Evolutionary conservation across 2,329 filamentous ascomycete species (phyloP), one percentile per base, ranked within the genome.

Genomic region (Zymoseptoria brevis): DNA sequence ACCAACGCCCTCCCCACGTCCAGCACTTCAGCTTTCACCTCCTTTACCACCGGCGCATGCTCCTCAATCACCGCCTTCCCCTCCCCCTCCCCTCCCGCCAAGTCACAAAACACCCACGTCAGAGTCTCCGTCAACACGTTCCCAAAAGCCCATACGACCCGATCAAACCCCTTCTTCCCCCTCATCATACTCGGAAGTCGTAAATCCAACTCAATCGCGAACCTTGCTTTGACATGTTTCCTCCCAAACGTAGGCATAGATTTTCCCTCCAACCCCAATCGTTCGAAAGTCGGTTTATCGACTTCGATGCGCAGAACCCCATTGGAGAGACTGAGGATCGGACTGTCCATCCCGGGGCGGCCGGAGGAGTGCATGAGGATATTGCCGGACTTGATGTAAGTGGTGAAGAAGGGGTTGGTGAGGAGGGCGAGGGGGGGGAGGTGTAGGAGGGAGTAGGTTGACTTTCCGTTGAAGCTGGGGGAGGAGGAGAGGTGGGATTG

Each of bases 291-390:
- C 57, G 91, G 85, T 66, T 87, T 90, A 63, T 90, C 87, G 24
- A 97, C 79, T 66, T 90, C 88, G 67, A 99, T 80, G 3, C 81
- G 84, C 35, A 99, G 78, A 0, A 83, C 76, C 83, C 90, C 91
- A 65, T 90, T 82, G 58, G 76, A 80, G 1, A 97, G 75, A 0
- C 82, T 82, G 71, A 90, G 93, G 2, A 87, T 79, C 21, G 55
- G 50, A 66, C 88, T 89, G 68, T 92, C 87, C 2, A 86, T 80
- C 2, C 84, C 86, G 7, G 81, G 77, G 30, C 82, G 81, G 11
- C 90, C 91, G 29, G 72, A 92, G 0, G 92, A 96, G 1, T 96
- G 80, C 87, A 97, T 89, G 66, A 89, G 74, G 54, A 95, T 77
- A 69, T 90, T 86, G 29, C 55, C 48, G 19, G 57, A 45, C 57